Conservation (phyloP, 2,329 filamentous ascomycete species). For the Fusarium humuli region DNA sequence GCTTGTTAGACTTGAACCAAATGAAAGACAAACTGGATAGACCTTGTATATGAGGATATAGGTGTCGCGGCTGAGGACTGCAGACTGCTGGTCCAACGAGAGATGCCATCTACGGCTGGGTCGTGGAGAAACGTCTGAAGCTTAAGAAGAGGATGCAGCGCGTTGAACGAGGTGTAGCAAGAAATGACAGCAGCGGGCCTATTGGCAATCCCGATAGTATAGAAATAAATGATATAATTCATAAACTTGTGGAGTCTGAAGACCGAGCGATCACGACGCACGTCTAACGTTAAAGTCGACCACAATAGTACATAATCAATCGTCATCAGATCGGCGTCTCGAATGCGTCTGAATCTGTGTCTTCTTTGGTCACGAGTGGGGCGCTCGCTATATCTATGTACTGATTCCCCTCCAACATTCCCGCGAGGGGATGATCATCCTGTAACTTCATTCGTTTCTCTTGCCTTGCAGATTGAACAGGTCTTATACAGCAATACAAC, state of each 20-base stretch:
- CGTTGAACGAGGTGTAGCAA: not conserved
- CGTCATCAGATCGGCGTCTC: not conserved
- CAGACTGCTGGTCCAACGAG: not conserved
- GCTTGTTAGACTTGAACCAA: constrained; percentile 19
- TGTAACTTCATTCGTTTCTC: not conserved
- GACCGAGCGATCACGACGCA: not conserved
- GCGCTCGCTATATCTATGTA: not conserved
- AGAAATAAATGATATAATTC: not conserved
- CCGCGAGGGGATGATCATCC: not conserved
- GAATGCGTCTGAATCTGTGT: not conserved
- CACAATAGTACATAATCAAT: not conserved
- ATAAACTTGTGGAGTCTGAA: not conserved
- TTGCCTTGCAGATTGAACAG: not conserved
- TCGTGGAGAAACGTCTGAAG: not conserved
- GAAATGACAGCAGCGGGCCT: not conserved
- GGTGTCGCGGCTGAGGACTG: constrained; percentile 14
- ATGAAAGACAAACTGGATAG: constrained; percentile 32
- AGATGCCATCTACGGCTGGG: not conserved
- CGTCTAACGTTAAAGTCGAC: not conserved
- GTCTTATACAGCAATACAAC: not conserved
- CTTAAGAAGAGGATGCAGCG: not conserved
- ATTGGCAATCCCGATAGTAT: not conserved
- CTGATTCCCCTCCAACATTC: not conserved
- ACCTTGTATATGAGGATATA: constrained; percentile 39
- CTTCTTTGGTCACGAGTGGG: not conserved